Percentiles rank a stretch among this genome's conserved stretches.
These are phyloP conservation scores for Senna siamea DNA, from an alignment of 306 rosid genomes.

Conservation along the genomic window DNA sequence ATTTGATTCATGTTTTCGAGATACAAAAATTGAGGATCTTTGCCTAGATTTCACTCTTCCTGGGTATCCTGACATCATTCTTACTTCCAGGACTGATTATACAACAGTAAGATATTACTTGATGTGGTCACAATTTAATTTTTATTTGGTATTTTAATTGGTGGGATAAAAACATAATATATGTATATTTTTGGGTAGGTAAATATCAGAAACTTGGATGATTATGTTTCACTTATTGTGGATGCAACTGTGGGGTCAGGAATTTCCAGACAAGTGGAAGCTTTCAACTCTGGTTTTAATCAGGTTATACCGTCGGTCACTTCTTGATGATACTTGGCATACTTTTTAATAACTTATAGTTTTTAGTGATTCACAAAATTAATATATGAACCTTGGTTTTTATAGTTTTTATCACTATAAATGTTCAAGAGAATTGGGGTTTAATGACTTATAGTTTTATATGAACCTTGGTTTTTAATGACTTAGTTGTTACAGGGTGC, in stretches of 20 bases:
- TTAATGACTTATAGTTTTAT: not conserved
- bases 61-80: constrained; percentile 81
- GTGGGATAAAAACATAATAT: constrained; percentile 3
- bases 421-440: not conserved
- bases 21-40: constrained; percentile 83
- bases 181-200: constrained; percentile 61
- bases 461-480: no score
- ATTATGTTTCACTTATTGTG: constrained; percentile 65
- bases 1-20: constrained; percentile 54
- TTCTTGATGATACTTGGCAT: constrained; percentile 31
- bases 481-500: not conserved
- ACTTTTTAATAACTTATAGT: constrained; percentile 2
- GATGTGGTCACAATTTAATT: constrained; percentile 28
- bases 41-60: constrained; percentile 95
- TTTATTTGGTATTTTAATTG: constrained; percentile 28
- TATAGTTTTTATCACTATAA: constrained; percentile 1
- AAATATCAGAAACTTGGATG: constrained; percentile 72
- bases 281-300: constrained; percentile 87
- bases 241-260: constrained; percentile 84
- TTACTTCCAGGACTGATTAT: constrained; percentile 60
- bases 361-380: not conserved
- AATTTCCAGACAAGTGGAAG: constrained; percentile 88
- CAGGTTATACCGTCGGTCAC: constrained; percentile 56
- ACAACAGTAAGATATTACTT: constrained; percentile 53
- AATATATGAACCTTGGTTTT: constrained; percentile 12